Evolutionary conservation across 495 filamentous ascomycete genomes (phyloP).

Genomic region (Daldinia caldariorum): DNA sequence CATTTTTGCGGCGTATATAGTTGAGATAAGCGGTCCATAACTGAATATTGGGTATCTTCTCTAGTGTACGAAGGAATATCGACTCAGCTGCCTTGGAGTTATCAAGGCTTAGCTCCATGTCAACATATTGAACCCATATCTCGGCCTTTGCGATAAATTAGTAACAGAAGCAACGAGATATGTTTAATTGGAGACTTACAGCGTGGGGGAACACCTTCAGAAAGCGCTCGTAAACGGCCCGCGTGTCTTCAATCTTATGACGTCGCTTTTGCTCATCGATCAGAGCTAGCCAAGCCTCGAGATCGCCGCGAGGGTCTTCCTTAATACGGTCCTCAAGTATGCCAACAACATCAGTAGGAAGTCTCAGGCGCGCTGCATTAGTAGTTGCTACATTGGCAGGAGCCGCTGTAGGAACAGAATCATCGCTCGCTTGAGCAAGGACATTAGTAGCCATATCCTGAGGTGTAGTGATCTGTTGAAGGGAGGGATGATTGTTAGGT

Average conservation of each 20-base stretch:
- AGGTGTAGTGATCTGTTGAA: slow-evolving; percentile 39
- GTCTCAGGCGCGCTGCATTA: slow-evolving; percentile 43
- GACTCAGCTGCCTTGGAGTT: slow-evolving; percentile 79
- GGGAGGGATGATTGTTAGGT: slow-evolving; percentile 38
- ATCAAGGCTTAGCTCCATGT: slow-evolving; percentile 86
- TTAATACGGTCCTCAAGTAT: slow-evolving; percentile 89
- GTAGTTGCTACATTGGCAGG: slow-evolving; percentile 29
- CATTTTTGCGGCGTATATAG: slow-evolving; percentile 91
- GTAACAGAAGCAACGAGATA: slow-evolving; percentile 2
- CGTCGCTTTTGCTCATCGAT: slow-evolving; percentile 86
- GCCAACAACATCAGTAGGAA: slow-evolving; percentile 81
- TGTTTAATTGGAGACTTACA: slow-evolving; percentile 66
- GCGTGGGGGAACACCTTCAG: slow-evolving; percentile 86
- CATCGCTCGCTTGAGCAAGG: slow-evolving; percentile 45
- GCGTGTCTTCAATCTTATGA: slow-evolving; percentile 81
- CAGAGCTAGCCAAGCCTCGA: slow-evolving; percentile 87
- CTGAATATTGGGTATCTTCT: slow-evolving; percentile 77
- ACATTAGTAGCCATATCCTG: slow-evolving; percentile 40
- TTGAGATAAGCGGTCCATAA: slow-evolving; percentile 95
- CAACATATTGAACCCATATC: slow-evolving; percentile 83
- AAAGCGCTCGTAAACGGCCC: slow-evolving; percentile 84
- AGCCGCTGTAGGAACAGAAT: slow-evolving; percentile 21
- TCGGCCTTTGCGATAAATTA: slow-evolving; percentile 72
- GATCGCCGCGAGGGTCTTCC: slow-evolving; percentile 90
- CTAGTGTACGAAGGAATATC: slow-evolving; percentile 79